A percentile compares a stretch with the other conserved stretches of the same genome.
Evolutionary conservation across 192 early-diverging fungal species (phyloP).

Genomic region (Rhizophlyctis rosea): DNA sequence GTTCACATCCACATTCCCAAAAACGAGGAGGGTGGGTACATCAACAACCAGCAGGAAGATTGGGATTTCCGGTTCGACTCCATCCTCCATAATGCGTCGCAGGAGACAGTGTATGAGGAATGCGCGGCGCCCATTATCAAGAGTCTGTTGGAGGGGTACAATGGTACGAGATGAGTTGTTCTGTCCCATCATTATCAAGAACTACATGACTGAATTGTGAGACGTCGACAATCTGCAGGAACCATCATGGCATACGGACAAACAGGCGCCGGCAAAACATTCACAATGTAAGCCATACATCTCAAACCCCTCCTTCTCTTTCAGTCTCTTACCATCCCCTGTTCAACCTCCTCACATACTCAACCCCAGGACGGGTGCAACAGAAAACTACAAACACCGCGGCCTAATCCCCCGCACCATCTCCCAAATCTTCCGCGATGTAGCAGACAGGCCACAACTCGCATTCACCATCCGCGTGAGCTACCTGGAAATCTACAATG

Average conservation of each 20-base stretch:
- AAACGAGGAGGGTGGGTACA: slow-evolving; percentile 54
- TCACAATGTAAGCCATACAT: slow-evolving; percentile 46
- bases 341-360: background rate
- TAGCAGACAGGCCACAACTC: slow-evolving; percentile 48
- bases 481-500: slow-evolving; percentile 64
- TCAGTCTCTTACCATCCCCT: background rate
- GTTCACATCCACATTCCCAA: slow-evolving; percentile 62
- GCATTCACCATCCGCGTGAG: slow-evolving; percentile 50
- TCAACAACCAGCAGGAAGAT: slow-evolving; percentile 66
- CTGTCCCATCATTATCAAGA: background rate
- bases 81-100: slow-evolving; percentile 57
- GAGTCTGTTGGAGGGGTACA: slow-evolving; percentile 56
- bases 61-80: slow-evolving; percentile 65
- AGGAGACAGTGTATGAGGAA: slow-evolving; percentile 62
- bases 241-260: slow-evolving; percentile 60
- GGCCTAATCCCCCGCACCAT: slow-evolving; percentile 59
- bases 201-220: background rate
- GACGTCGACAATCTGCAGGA: slow-evolving; percentile 25
- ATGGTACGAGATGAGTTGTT: slow-evolving; percentile 32
- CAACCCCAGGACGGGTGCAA: slow-evolving; percentile 55
- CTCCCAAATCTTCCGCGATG: slow-evolving; percentile 53
- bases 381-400: slow-evolving; percentile 65
- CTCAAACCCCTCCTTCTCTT: background rate
- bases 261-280: slow-evolving; percentile 61
- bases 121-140: slow-evolving; percentile 52